phyloP scores from a whole-genome alignment of 495 filamentous ascomycete genomes.

The Lasiosphaeriaceae sp. region DNA sequence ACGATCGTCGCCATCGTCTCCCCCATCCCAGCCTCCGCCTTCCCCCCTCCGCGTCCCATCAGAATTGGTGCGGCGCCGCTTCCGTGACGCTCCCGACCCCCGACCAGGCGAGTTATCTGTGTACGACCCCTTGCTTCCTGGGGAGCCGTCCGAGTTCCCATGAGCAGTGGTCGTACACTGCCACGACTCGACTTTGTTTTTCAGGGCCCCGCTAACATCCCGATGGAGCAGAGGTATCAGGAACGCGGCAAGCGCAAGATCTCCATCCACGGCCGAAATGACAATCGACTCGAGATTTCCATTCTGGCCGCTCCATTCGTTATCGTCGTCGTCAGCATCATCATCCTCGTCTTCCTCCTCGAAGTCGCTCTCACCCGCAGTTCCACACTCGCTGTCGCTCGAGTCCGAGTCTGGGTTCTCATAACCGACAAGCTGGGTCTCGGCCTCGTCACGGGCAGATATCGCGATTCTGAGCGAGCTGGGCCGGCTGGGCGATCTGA shows the following conservation, averaged over 20 bases:
- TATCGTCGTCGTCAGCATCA: conserved; percentile 18
- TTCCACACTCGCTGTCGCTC: conserved; percentile 16
- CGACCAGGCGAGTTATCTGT: conserved; percentile 9
- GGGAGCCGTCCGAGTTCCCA: conserved; percentile 9
- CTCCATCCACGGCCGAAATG: conserved; percentile 21
- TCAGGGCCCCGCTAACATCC: conserved; percentile 15
- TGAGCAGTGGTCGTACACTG: conserved; percentile 14
- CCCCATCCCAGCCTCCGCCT: too few species aligned
- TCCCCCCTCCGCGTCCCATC: too few species aligned
- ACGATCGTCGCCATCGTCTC: conserved; percentile 4
- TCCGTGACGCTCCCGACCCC: conserved; percentile 7
- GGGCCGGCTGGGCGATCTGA: conserved; percentile 13
- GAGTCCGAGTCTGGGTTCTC: conserved; percentile 12
- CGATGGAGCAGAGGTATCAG: conserved; percentile 22
- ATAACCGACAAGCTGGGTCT: not conserved
- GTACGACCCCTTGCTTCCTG: conserved; percentile 7
- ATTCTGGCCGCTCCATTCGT: conserved; percentile 26
- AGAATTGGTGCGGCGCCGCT: conserved; percentile 14
- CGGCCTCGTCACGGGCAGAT: conserved; percentile 7
- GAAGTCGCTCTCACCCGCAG: conserved; percentile 4
- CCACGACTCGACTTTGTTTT: conserved; percentile 24
- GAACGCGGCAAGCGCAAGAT: conserved; percentile 18
- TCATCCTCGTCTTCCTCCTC: conserved; percentile 12
- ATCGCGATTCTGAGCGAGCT: conserved; percentile 17
- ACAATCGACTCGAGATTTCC: conserved; percentile 20